Evolutionary conservation across 352 stramenopile genomes (phyloP), one percentile per base, ranked within the genome.

Genomic region (Phytophthora uliginosa): DNA sequence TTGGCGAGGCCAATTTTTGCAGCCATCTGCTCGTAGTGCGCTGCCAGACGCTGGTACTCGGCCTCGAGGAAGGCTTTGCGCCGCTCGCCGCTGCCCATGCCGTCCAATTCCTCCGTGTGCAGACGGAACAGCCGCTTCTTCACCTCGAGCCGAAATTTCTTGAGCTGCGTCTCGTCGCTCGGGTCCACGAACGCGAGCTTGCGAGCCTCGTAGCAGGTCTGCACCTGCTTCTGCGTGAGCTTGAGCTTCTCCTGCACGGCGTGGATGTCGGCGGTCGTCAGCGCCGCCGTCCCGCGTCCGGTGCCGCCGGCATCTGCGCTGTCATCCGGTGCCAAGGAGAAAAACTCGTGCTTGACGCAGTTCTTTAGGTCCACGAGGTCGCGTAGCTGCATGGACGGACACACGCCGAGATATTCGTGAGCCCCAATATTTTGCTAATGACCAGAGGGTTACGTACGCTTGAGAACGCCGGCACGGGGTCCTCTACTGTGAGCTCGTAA

Each of bases 401-500:
- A 40, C 26, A 7, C 33, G 18, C 24, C 60, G 24, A 73, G 47
- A 48, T 48, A 50, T 22, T 50, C 42, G 12, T 50, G 42, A 50
- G 42, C 40, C 42, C 12, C 6, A 45, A 45, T 15, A 45, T 45
- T 13, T 18, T 51, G 45, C 45, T 15, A 24, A 51, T 24, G 8
- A 51, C 20, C 45, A 20, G 47, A 4, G 20, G 10, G 22, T 58
- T 62, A 80, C 74, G 54, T 64, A 93, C 86, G 57, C 70, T 83
- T 26, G 85, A 74, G 60, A 97, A 97, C 7, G 84, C 90, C 13
- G 90, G 86, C 10, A 95, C 87, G 0, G 90, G 90, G 65, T 97
- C 90, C 62, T 97, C 90, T 52, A 97, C 88, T 0, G 90, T 97
- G 18, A 97, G 74, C 66, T 97, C 88, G 69, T 95, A 93, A 8